These are phyloP conservation scores for Babesia ovata DNA, from an alignment of 169 alveolate species.

Conservation along the genomic window DNA sequence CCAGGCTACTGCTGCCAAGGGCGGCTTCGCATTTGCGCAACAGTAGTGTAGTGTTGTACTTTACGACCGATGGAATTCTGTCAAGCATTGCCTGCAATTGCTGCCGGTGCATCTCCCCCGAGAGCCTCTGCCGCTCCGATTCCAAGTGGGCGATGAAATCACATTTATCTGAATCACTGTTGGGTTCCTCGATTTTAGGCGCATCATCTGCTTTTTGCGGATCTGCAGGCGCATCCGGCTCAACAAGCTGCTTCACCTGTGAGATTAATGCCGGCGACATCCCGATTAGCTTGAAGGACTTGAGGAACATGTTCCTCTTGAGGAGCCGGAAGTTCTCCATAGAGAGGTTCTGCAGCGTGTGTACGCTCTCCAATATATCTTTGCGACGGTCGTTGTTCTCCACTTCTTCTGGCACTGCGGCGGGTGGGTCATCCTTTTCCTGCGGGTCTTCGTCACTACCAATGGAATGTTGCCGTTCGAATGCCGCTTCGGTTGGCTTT, in stretches of 20 bases:
- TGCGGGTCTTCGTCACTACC: neutral
- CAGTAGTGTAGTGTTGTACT: constrained; percentile 40
- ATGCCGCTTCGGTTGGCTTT: neutral
- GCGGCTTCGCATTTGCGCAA: constrained; percentile 32
- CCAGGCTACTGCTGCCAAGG: constrained; percentile 35
- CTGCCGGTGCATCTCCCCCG: constrained; percentile 3
- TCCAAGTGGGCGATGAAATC: neutral
- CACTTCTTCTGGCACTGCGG: neutral
- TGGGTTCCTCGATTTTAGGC: neutral
- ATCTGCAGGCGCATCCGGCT: neutral
- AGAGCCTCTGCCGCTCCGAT: constrained; percentile 1
- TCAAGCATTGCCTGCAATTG: constrained; percentile 10
- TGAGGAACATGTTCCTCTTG: constrained; percentile 35
- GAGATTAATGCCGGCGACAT: constrained; percentile 30
- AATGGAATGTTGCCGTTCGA: neutral
- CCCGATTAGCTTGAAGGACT: constrained; percentile 45
- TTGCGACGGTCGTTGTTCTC: neutral
- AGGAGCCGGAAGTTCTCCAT: constrained; percentile 56
- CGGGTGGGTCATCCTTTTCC: neutral
- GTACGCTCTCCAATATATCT: neutral
- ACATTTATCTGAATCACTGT: neutral
- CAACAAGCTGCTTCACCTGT: constrained; percentile 13
- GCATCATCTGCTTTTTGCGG: neutral
- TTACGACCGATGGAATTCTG: constrained; percentile 11
- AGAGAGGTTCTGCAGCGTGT: constrained; percentile 11